Evolutionary conservation across 116 monocot species (phyloP), one percentile per base, ranked within the genome.

Genomic region (Zostera marina): DNA sequence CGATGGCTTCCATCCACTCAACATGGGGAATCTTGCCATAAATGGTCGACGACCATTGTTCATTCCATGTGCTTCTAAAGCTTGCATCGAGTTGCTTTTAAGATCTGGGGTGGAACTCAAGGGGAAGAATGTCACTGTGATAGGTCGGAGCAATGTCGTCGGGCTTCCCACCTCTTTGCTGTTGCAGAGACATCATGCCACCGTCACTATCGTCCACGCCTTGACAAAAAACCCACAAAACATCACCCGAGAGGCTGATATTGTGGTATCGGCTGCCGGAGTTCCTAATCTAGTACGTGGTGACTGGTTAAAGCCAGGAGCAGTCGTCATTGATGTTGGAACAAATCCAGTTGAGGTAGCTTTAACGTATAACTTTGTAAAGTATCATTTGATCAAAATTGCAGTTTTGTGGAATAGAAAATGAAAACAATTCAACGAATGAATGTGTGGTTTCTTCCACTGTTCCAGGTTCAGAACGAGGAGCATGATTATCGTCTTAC

Each of bases 141-240:
- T 98, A 44, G 98, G 98, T 23, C 47, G 86, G 66, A 90, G 98
- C 70, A 90, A 80, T 25, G 81, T 98, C 20, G 86, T 98, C 39
- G 98, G 90, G 9, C 65, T 90, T 22, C 90, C 98, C 22, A 79
- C 75, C 23, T 81, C 90, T 52, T 77, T 89, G 64, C 74, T 98
- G 14, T 74, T 98, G 63, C 96, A 96, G 98, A 86, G 90, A 59
- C 98, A 98, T 45, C 85, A 86, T 81, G 90, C 90, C 25, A 90
- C 98, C 16, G 98, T 98, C 55, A 89, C 78, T 53, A 68, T 70
- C 42, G 64, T 98, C 42, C 98, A 98, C 72, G 90, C 98, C 9
- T 77, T 80, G 67, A 75, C 90, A 22, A 66, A 74, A 52, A 77
- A 86, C 57, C 98, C 98, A 55, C 81, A 83, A 47, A 73, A 66